phyloP scores from a whole-genome alignment of 2,329 filamentous ascomycete genomes.

The Pyrenophora seminiperda region DNA sequence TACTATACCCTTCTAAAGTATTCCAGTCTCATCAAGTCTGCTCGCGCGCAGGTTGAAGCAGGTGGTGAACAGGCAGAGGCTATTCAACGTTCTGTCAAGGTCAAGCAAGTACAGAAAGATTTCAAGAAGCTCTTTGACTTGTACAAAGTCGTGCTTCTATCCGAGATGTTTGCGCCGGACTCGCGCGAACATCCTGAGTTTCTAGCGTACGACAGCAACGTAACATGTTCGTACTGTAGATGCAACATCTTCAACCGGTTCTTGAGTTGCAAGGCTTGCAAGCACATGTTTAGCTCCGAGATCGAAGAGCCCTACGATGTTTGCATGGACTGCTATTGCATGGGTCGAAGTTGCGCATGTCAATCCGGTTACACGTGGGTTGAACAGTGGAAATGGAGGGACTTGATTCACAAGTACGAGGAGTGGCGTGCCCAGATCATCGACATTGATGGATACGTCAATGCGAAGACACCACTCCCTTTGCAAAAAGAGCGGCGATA shows the following conservation, averaged over 20 bases:
- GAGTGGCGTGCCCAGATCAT: slow-evolving; percentile 81
- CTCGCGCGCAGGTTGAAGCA: slow-evolving; percentile 61
- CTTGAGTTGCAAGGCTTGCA: slow-evolving; percentile 85
- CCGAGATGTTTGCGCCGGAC: slow-evolving; percentile 79
- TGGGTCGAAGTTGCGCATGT: slow-evolving; percentile 91
- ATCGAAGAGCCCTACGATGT: slow-evolving; percentile 90
- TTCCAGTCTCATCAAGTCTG: slow-evolving; percentile 61
- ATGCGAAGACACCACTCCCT: slow-evolving; percentile 69
- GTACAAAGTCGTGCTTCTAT: slow-evolving; percentile 78
- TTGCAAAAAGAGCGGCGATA: slow-evolving; percentile 71
- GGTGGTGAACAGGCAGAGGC: slow-evolving; percentile 45
- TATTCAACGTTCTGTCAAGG: slow-evolving; percentile 53
- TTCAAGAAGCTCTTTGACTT: slow-evolving; percentile 80
- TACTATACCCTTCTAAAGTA: slow-evolving; percentile 89
- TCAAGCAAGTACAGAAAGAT: slow-evolving; percentile 77
- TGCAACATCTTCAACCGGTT: slow-evolving; percentile 98
- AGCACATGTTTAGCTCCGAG: slow-evolving; percentile 67
- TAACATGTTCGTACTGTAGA: slow-evolving; percentile 94
- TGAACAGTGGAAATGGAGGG: slow-evolving; percentile 87
- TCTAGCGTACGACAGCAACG: slow-evolving; percentile 82
- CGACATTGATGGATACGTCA: slow-evolving; percentile 68
- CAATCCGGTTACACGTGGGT: slow-evolving; percentile 86
- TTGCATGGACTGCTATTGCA: slow-evolving; percentile 98
- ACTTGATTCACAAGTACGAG: slow-evolving; percentile 78
- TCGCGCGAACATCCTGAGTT: slow-evolving; percentile 74